Conservation (phyloP, 768 basidiomycete genomes). For the Amanita subjunquillea region DNA sequence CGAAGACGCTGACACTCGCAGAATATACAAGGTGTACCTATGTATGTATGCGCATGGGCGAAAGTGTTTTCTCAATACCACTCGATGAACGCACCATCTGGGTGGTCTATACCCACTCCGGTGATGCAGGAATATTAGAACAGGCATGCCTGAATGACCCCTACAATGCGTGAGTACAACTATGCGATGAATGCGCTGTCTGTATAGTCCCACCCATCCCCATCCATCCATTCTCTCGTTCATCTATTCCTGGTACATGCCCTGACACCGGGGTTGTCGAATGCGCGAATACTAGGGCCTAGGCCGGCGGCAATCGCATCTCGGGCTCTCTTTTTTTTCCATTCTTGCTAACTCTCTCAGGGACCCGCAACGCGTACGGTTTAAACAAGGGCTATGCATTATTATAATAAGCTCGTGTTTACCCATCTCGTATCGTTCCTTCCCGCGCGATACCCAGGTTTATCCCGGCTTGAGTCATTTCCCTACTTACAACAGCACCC, state of each 20-base stretch:
- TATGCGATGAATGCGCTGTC: neutral
- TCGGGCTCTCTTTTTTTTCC: neutral
- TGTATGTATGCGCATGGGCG: neutral
- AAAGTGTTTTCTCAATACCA: too few species aligned
- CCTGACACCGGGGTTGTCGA: too few species aligned
- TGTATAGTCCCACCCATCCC: neutral
- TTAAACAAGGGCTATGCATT: neutral
- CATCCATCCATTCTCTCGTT: too few species aligned
- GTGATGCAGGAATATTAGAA: too few species aligned
- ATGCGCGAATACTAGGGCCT: too few species aligned
- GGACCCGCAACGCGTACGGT: neutral
- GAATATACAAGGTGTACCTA: neutral
- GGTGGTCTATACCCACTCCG: too few species aligned
- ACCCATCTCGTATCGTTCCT: neutral
- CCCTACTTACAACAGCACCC: neutral
- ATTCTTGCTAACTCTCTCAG: neutral
- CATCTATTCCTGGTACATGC: too few species aligned
- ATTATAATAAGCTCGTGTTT: neutral
- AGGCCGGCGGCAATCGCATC: too few species aligned
- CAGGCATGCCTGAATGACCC: too few species aligned
- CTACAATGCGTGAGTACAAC: too few species aligned
- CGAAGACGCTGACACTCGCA: neutral
- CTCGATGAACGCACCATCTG: neutral
- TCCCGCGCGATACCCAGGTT: neutral
- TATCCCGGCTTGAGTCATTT: neutral